These are phyloP conservation scores for Colletotrichum lini DNA, from an alignment of 2,329 filamentous ascomycete genomes.

Conservation along the genomic window DNA sequence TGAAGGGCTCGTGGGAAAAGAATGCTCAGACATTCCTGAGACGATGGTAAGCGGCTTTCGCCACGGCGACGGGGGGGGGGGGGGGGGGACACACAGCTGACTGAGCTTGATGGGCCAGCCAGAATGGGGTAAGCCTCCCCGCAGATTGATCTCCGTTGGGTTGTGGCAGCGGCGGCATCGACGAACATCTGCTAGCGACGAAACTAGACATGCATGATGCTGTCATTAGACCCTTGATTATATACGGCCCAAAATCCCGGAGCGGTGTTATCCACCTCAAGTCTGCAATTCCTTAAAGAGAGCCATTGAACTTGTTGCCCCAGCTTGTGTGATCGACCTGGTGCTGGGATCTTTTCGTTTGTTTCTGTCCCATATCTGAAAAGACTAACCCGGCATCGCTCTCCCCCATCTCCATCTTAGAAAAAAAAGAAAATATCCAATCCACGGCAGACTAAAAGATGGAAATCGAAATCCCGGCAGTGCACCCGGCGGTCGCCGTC, in stretches of 20 bases:
- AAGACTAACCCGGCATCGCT: not conserved
- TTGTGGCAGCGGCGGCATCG: not conserved
- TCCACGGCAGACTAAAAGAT: conserved; percentile 9
- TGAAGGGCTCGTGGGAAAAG: not conserved
- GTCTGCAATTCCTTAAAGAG: not conserved
- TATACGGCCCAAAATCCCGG: conserved; percentile 5
- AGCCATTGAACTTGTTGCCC: not conserved
- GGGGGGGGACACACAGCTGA: too few species aligned
- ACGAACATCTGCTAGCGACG: conserved; percentile 8
- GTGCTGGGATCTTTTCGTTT: not conserved
- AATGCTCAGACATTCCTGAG: conserved; percentile 39
- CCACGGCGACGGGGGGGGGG: conserved; percentile 14
- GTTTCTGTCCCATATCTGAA: not conserved
- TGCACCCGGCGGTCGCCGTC: conserved; percentile 48
- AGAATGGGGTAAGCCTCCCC: conserved; percentile 38
- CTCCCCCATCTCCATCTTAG: not conserved
- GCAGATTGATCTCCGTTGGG: conserved; percentile 2
- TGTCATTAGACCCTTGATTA: conserved; percentile 36
- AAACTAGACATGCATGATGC: conserved; percentile 38
- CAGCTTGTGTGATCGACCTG: conserved; percentile 9
- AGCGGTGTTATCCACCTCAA: conserved; percentile 6
- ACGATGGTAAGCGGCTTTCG: conserved; percentile 17
- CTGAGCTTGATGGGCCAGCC: not conserved
- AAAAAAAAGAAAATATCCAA: not conserved
- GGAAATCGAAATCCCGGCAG: conserved; percentile 44